A percentile compares a stretch with the other conserved stretches of the same genome.
phyloP scores from a whole-genome alignment of 495 filamentous ascomycete species.

The Penicillium coffeae region DNA sequence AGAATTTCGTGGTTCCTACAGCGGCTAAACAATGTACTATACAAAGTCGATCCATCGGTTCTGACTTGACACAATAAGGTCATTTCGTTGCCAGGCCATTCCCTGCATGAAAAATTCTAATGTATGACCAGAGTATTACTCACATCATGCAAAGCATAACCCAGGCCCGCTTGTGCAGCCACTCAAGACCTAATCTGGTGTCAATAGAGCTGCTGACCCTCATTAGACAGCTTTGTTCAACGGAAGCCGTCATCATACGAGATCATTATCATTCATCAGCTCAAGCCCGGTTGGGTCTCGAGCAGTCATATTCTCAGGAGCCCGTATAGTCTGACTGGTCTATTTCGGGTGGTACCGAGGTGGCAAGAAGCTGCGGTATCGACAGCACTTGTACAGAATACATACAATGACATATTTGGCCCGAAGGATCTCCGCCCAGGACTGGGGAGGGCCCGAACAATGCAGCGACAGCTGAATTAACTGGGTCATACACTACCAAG shows the following conservation, averaged over 20 bases:
- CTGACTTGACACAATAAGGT: slow-evolving; percentile 10
- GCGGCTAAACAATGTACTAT: no score
- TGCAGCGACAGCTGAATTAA: background rate
- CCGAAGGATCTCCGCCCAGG: background rate
- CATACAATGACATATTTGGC: background rate
- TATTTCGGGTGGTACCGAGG: background rate
- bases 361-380: no score
- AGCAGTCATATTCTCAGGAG: background rate
- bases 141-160: slow-evolving; percentile 20
- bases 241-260: background rate
- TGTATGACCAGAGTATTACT: slow-evolving; percentile 20
- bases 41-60: no score
- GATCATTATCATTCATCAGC: slow-evolving; percentile 7
- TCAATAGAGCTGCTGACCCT: slow-evolving; percentile 12
- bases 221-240: slow-evolving; percentile 7
- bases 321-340: background rate
- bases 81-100: slow-evolving; percentile 3
- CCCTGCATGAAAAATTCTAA: slow-evolving; percentile 3
- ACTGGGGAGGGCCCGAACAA: background rate
- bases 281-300: background rate
- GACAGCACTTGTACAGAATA: no score
- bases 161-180: slow-evolving; percentile 13
- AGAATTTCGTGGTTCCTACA: no score
- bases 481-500: background rate
- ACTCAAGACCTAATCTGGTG: background rate